These are phyloP conservation scores for Acacia melanoxylon DNA, from an alignment of 306 rosid species.

Conservation along the genomic window DNA sequence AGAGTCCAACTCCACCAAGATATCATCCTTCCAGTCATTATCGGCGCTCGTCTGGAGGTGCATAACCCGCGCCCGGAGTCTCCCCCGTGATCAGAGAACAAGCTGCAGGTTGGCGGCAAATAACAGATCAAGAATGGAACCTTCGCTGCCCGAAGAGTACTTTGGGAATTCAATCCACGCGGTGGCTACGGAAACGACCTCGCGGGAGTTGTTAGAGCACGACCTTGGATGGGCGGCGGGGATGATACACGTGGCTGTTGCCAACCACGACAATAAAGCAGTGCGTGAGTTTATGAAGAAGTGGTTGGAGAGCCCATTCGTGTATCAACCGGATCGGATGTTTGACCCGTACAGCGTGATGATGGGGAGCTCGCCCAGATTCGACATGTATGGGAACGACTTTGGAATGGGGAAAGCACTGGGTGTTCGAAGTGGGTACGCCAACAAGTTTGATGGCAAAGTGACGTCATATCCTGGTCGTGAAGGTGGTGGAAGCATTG, in stretches of 20 bases:
- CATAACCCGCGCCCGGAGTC: conserved; percentile 46
- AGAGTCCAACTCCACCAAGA: conserved; percentile 31
- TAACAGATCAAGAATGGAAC: conserved; percentile 51
- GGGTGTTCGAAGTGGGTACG: conserved; percentile 55
- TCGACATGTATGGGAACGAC: conserved; percentile 57
- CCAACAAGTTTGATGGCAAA: conserved; percentile 48
- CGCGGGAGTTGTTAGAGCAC: conserved; percentile 41
- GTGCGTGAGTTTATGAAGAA: background rate
- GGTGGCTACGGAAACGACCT: background rate
- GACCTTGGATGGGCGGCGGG: conserved; percentile 65
- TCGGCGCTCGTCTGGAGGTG: conserved; percentile 61
- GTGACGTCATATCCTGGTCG: conserved; percentile 46
- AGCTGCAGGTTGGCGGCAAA: conserved; percentile 44
- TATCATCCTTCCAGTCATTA: conserved; percentile 64
- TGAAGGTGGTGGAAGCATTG: conserved; percentile 63
- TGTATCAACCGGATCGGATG: background rate
- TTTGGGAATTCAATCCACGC: conserved; percentile 43
- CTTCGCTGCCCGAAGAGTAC: conserved; percentile 42
- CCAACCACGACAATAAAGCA: conserved; percentile 12
- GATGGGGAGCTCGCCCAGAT: conserved; percentile 64
- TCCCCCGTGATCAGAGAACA: conserved; percentile 9
- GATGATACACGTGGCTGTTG: conserved; percentile 52
- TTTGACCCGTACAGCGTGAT: conserved; percentile 36
- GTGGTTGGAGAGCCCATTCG: conserved; percentile 41
- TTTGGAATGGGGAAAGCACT: conserved; percentile 80